phyloP scores from a whole-genome alignment of 345 rosid genomes.

The Gossypium ekmanianum region DNA sequence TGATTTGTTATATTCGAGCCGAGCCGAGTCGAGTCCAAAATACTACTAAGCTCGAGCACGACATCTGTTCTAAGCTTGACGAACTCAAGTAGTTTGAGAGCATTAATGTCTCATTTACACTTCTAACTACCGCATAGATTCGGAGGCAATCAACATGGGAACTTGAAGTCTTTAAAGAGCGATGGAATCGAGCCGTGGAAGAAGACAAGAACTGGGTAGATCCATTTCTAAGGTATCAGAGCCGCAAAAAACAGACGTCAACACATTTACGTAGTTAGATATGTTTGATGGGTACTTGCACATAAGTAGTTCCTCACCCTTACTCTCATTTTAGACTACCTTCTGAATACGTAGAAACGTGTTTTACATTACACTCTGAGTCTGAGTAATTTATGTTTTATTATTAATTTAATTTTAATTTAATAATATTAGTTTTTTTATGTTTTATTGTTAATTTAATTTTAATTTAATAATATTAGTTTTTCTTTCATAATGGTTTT shows the following conservation, averaged over 20 bases:
- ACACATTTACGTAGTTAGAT: neutral
- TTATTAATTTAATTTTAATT: too few relatives aligned
- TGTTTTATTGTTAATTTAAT: too few relatives aligned
- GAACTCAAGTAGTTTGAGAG: too few relatives aligned
- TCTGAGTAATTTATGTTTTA: neutral
- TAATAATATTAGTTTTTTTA: too few relatives aligned
- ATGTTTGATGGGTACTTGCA: constrained; percentile 9
- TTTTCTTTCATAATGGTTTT: too few relatives aligned
- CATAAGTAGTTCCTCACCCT: neutral
- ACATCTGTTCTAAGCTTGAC: too few relatives aligned
- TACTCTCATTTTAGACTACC: constrained; percentile 4
- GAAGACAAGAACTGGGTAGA: constrained; percentile 72
- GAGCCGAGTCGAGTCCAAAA: too few relatives aligned
- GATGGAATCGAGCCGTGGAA: constrained; percentile 70
- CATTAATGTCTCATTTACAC: too few relatives aligned
- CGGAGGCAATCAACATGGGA: constrained; percentile 92
- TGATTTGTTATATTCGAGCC: neutral
- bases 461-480: too few relatives aligned
- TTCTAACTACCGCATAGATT: constrained; percentile 34
- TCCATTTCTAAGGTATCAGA: constrained; percentile 35
- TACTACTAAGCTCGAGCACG: too few relatives aligned
- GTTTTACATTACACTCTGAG: neutral
- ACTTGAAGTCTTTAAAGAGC: constrained; percentile 56
- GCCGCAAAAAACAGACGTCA: constrained; percentile 26
- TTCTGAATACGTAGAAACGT: neutral